Evolutionary conservation across 2,329 filamentous ascomycete genomes (phyloP), one percentile per base, ranked within the genome.

Genomic region (Pseudogymnoascus sp.): DNA sequence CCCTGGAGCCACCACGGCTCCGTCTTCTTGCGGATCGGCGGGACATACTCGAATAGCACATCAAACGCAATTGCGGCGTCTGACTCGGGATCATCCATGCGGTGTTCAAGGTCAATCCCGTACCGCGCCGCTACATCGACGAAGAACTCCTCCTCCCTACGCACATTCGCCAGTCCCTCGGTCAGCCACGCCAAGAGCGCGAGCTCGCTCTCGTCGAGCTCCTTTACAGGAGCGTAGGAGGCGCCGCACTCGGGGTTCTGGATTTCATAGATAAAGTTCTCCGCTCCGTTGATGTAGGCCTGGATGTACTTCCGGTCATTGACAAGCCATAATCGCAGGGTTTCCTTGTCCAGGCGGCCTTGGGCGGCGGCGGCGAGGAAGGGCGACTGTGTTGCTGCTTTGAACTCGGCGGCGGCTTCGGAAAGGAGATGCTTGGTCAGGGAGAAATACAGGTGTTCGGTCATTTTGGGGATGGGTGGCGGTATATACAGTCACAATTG

Each of bases 221-320:
- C n/a, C 3, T 3, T 16, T 11, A 6, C 43, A 3, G 23, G 23
- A 6, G 7, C 73, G 65, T 76, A 72, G 65, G 76, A 73, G 0
- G 83, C 4, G 12, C 33, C 33, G 12, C 12, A 4, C 12, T 14
- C 14, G 33, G 33, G 82, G 0, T 89, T 76, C 4, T 81, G 75
- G 49, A 90, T 78, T 66, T 86, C 84, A 35, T 81, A 77, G 29
- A 91, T 81, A 6, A 90, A 74, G n/a, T 79, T 77, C 7, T 86
- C 86, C 21, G 86, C 82, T 67, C 88, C 89, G 26, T 81, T 80
- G 67, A 90, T 82, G 73, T 90, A 89, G 60, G 83, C 82, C 66
- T 89, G 85, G 35, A 87, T 84, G 74, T 90, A 89, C 64, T 91
- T 81, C 7, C 85, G 79, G 73, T 91, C 88, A 72, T 90, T 88